phyloP scores from a whole-genome alignment of 192 early-diverging fungal genomes.

The Obelidium mucronatum region DNA sequence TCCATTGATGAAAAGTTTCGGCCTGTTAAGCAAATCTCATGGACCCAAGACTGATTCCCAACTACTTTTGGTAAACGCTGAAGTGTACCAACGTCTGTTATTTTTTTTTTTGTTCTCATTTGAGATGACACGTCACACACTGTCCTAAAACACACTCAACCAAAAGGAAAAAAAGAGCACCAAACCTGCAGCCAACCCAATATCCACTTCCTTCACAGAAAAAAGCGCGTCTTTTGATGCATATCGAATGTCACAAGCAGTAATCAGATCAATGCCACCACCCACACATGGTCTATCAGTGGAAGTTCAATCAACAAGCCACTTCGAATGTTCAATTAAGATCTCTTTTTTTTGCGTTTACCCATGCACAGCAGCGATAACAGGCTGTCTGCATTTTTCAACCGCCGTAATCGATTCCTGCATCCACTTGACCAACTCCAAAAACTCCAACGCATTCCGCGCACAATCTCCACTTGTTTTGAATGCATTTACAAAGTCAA shows the following conservation, averaged over 20 bases:
- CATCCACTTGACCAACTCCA: conserved; percentile 33
- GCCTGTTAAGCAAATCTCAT: conserved; percentile 89
- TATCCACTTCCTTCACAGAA: conserved; percentile 85
- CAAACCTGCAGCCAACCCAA: conserved; percentile 82
- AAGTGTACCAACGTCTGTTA: conserved; percentile 83
- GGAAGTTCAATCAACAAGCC: neutral
- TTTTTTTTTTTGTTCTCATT: too few relatives aligned
- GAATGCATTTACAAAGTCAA: neutral
- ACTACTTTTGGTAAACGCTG: conserved; percentile 96
- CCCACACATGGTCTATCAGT: conserved; percentile 84
- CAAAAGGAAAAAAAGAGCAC: neutral
- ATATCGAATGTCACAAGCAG: conserved; percentile 93
- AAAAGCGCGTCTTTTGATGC: conserved; percentile 81
- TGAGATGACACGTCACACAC: too few relatives aligned
- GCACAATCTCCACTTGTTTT: conserved; percentile 39
- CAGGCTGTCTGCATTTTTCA: conserved; percentile 85
- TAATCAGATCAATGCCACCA: conserved; percentile 81
- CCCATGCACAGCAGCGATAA: conserved; percentile 79
- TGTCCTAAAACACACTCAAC: neutral
- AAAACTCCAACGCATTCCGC: conserved; percentile 42
- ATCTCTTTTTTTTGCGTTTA: neutral
- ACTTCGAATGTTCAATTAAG: neutral
- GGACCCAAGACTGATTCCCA: conserved; percentile 88
- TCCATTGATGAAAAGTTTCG: conserved; percentile 73
- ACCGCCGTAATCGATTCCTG: conserved; percentile 72